Percentiles rank a stretch among this genome's conserved stretches.
phyloP scores from a whole-genome alignment of 129 eudicot species.

The Chrysanthemum lavandulifolium region DNA sequence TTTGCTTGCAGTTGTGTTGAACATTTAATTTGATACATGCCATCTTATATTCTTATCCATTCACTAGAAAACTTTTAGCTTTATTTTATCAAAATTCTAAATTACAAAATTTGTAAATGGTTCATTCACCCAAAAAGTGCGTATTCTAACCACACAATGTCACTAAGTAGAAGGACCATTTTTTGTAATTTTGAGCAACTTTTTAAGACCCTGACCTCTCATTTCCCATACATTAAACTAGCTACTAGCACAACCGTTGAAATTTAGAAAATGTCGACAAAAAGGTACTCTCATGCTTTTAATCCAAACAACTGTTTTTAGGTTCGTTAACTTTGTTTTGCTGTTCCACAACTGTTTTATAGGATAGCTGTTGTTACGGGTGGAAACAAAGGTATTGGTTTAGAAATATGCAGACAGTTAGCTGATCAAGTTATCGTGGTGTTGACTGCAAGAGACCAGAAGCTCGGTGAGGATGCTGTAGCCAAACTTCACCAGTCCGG shows the following conservation, averaged over 20 bases:
- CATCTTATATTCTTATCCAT: too few relatives aligned
- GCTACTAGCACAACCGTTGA: not conserved
- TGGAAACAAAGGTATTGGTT: constrained; percentile 49
- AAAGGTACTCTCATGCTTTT: constrained; percentile 6
- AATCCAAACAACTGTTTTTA: not conserved
- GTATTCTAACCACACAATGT: too few relatives aligned
- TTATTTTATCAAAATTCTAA: too few relatives aligned
- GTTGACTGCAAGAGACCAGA: constrained; percentile 41
- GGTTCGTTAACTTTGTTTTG: not conserved
- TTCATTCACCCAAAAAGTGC: too few relatives aligned
- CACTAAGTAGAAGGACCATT: not conserved
- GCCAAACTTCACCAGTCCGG: constrained; percentile 29
- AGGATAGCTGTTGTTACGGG: constrained; percentile 47
- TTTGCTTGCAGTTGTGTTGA: too few relatives aligned
- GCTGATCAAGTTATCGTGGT: constrained; percentile 30
- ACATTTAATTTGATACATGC: too few relatives aligned
- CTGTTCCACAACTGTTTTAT: not conserved
- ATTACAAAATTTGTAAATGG: too few relatives aligned
- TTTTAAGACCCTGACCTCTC: not conserved
- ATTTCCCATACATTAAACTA: not conserved
- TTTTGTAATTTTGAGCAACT: not conserved
- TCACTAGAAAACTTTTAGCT: too few relatives aligned
- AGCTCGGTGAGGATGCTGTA: constrained; percentile 35
- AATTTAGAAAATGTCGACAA: constrained; percentile 15
- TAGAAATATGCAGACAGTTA: constrained; percentile 41